Evolutionary conservation across 1,139 yeast species (phyloP), one percentile per base, ranked within the genome.

Genomic region (Eremothecium coryli): DNA sequence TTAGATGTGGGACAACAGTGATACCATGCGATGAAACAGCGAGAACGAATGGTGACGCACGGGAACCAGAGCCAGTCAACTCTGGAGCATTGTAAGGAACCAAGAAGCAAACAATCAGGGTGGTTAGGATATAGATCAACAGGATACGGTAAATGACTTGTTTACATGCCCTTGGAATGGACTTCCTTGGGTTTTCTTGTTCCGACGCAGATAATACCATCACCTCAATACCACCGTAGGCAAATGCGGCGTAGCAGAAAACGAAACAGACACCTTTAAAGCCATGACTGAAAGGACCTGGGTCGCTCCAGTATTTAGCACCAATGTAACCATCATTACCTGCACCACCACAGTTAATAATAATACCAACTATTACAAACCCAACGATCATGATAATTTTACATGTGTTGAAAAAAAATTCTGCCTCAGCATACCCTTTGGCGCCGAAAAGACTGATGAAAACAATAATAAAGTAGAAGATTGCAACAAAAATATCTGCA

Each of bases 121-220:
- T 60, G 12, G 79, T 70, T 23, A 75, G 58, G 37, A 78, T 58
- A 61, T 77, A 79, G 32, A 78, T 60, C 38, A 76, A 57, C 24
- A 73, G 53, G 45, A 79, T 74, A 64, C 86, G 71, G 76, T 82
- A 77, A 55, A 77, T 68, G 18, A 76, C 82, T 53, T 76, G 82
- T 56, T 76, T 76, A 36, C 78, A 75, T 24, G 90, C 90, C 38
- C 71, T 64, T 40, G 90, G 88, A 38, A 82, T 68, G 15, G 82
- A 64, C 50, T 70, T 72, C 52, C 80, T 66, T 42, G 95, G 95
- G 60, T 82, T 81, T 34, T 70, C 68, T 38, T 93, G 80, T 61
- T 88, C 96, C 21, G 94, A 86, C 22, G 95, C 93, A 20, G 93
- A 88, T 46, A 88, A 66, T 35, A 93, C 94, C 40, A 81, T 76